These are phyloP conservation scores for Acacia confusa DNA, from an alignment of 306 rosid species.

Conservation along the genomic window DNA sequence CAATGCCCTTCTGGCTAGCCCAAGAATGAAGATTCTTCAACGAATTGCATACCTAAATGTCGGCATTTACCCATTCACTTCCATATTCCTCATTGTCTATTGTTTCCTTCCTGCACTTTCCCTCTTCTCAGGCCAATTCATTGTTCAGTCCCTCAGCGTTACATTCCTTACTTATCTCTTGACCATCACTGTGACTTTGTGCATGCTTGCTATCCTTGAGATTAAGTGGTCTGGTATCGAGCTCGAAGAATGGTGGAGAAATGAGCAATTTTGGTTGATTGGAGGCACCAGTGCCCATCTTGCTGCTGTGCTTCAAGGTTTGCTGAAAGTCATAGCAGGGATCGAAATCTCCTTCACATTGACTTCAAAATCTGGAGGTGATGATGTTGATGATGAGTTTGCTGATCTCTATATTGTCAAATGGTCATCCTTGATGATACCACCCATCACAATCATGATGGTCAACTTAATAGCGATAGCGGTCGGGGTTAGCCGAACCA, in stretches of 20 bases:
- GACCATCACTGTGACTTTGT: constrained; percentile 64
- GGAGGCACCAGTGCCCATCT: constrained; percentile 98
- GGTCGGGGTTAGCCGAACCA: constrained; percentile 87
- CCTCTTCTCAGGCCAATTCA: constrained; percentile 95
- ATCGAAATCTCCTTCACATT: constrained; percentile 93
- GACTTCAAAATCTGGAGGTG: constrained; percentile 90
- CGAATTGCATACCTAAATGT: constrained; percentile 93
- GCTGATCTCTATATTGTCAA: constrained; percentile 85
- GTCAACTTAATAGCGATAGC: constrained; percentile 86
- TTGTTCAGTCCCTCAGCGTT: constrained; percentile 81
- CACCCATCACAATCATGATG: constrained; percentile 93
- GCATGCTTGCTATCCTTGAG: constrained; percentile 90
- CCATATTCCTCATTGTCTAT: constrained; percentile 89
- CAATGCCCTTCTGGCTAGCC: constrained; percentile 84
- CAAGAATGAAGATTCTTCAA: constrained; percentile 84
- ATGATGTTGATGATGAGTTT: constrained; percentile 79
- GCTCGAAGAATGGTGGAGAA: constrained; percentile 99
- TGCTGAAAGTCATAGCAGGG: constrained; percentile 87
- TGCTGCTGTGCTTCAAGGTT: constrained; percentile 94
- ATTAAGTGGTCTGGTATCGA: constrained; percentile 93
- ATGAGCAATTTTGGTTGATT: constrained; percentile 95
- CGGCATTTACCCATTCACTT: constrained; percentile 93
- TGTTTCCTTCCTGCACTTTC: constrained; percentile 98
- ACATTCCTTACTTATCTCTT: constrained; percentile 83
- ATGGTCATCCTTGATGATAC: constrained; percentile 92